Percentiles rank a stretch among this genome's conserved stretches.
Conservation (phyloP, 2,329 filamentous ascomycete species). For the Fusarium tuaranense region DNA sequence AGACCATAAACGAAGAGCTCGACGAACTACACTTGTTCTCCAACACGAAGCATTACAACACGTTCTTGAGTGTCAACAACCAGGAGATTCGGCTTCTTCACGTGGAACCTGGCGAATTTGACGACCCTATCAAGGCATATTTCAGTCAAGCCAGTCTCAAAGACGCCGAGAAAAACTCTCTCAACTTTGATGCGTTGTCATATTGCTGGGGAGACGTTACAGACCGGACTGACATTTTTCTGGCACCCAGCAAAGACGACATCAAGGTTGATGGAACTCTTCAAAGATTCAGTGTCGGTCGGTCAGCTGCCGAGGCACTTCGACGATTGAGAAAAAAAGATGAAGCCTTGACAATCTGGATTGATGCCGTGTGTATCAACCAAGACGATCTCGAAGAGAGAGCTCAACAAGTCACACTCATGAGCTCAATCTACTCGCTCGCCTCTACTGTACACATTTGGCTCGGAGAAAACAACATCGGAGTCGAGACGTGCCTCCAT, state of each 20-base stretch:
- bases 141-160: slow-evolving; percentile 12
- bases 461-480: slow-evolving; percentile 24
- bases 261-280: accelerated
- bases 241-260: neutral
- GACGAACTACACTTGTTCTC: neutral
- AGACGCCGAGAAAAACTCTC: neutral
- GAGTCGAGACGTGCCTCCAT: slow-evolving; percentile 2
- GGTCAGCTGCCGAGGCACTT: slow-evolving; percentile 16
- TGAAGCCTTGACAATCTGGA: slow-evolving; percentile 12
- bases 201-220: slow-evolving; percentile 32
- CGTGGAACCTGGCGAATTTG: slow-evolving; percentile 16
- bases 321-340: neutral
- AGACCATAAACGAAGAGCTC: neutral
- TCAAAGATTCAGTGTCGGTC: slow-evolving; percentile 16
- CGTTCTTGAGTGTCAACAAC: neutral
- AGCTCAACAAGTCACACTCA: slow-evolving; percentile 30
- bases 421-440: slow-evolving; percentile 31
- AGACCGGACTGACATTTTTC: slow-evolving; percentile 7
- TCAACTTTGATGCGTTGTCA: slow-evolving; percentile 22
- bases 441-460: slow-evolving; percentile 21
- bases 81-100: slow-evolving; percentile 26
- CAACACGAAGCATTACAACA: slow-evolving; percentile 3
- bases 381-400: slow-evolving; percentile 33
- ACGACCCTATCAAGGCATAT: slow-evolving; percentile 10
- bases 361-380: slow-evolving; percentile 41